phyloP scores from a whole-genome alignment of 352 stramenopile genomes.

The Globisporangium mamillatum region DNA sequence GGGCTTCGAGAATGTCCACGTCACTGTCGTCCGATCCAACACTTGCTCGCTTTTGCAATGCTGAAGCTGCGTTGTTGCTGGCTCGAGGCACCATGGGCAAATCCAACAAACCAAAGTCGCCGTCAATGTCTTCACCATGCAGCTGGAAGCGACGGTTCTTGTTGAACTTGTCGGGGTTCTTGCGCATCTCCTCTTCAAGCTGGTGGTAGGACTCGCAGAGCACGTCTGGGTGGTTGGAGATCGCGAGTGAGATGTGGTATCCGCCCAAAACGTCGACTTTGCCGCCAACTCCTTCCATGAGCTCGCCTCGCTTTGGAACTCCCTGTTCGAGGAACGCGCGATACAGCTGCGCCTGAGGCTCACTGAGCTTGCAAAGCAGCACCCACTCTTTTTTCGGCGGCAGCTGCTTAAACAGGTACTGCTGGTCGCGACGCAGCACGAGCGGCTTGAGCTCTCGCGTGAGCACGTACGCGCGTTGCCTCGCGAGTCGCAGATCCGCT shows the following conservation, averaged over 20 bases:
- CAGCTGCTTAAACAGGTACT: conserved; percentile 81
- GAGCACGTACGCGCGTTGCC: conserved; percentile 76
- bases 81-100: conserved; percentile 6
- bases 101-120: conserved; percentile 38
- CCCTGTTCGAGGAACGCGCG: conserved; percentile 60
- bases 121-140: conserved; percentile 56
- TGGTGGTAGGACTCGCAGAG: conserved; percentile 61
- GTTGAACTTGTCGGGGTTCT: conserved; percentile 22
- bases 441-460: conserved; percentile 78
- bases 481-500: conserved; percentile 58
- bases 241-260: conserved; percentile 85
- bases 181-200: conserved; percentile 55
- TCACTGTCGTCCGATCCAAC: conserved; percentile 37
- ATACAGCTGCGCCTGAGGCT: conserved; percentile 74
- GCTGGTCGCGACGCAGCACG: conserved; percentile 83
- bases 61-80: background rate
- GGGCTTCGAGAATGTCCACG: conserved; percentile 38
- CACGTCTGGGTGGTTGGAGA: conserved; percentile 88
- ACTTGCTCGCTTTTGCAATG: background rate
- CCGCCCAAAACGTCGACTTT: conserved; percentile 78
- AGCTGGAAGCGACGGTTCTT: conserved; percentile 28
- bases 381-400: conserved; percentile 90
- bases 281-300: conserved; percentile 23
- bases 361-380: conserved; percentile 77
- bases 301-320: conserved; percentile 43